These are phyloP conservation scores for Candida schatavii DNA, from an alignment of 805 yeast genomes.

Conservation along the genomic window DNA sequence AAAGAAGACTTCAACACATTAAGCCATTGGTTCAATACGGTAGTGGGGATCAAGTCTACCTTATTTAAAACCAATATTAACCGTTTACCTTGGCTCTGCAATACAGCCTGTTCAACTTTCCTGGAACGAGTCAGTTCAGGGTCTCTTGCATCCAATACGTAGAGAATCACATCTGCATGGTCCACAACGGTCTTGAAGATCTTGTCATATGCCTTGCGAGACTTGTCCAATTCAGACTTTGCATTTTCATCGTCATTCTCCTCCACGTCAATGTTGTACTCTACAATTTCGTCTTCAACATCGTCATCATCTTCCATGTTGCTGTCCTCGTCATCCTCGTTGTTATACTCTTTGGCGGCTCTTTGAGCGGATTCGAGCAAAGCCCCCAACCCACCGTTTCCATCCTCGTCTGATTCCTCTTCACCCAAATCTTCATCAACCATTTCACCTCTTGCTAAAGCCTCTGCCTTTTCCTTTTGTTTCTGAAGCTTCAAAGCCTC, in stretches of 20 bases:
- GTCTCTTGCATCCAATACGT: conserved; percentile 96
- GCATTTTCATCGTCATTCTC: conserved; percentile 44
- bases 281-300: conserved; percentile 37
- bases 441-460: conserved; percentile 35
- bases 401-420: conserved; percentile 37
- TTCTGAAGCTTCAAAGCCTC: conserved; percentile 48
- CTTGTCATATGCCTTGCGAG: conserved; percentile 90
- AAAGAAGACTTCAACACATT: conserved; percentile 73
- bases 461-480: conserved; percentile 45
- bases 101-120: conserved; percentile 85
- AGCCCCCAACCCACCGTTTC: conserved; percentile 67
- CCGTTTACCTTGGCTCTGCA: conserved; percentile 77
- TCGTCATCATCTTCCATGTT: conserved; percentile 34
- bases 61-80: conserved; percentile 84
- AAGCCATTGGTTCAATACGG: conserved; percentile 81
- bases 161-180: conserved; percentile 83
- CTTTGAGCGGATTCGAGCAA: conserved; percentile 84
- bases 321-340: conserved; percentile 41
- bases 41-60: conserved; percentile 88
- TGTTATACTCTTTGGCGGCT: conserved; percentile 75
- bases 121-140: conserved; percentile 93
- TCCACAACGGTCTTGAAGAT: conserved; percentile 92
- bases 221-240: conserved; percentile 57
- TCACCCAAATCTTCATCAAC: conserved; percentile 37
- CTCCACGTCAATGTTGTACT: conserved; percentile 40